phyloP scores from a whole-genome alignment of 73 alveolate genomes.

The Paramecium primaurelia region DNA sequence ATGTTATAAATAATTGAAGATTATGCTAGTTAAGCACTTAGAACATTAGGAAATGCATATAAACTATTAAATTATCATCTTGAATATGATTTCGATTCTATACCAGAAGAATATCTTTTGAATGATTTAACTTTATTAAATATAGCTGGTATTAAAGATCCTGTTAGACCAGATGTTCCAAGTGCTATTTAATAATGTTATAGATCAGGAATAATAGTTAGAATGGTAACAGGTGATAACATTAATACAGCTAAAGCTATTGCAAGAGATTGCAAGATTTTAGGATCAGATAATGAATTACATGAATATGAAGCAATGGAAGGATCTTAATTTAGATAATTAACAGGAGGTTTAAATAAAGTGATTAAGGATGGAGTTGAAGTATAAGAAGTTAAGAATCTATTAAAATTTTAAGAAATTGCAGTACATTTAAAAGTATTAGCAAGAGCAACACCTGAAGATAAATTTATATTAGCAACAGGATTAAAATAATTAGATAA shows the following conservation, averaged over 20 bases:
- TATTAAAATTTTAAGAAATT: conserved; percentile 74
- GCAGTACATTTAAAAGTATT: conserved; percentile 80
- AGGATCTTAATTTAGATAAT: conserved; percentile 73
- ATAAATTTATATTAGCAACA: conserved; percentile 87
- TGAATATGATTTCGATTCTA: conserved; percentile 29
- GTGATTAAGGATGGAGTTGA: conserved; percentile 64
- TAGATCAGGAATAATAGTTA: conserved; percentile 81
- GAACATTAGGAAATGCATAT: conserved; percentile 71
- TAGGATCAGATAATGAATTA: conserved; percentile 56
- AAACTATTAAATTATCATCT: conserved; percentile 39
- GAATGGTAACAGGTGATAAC: conserved; percentile 97
- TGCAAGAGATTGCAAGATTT: conserved; percentile 87
- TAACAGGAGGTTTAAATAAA: conserved; percentile 79
- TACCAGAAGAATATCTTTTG: conserved; percentile 12
- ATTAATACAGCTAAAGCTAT: conserved; percentile 87
- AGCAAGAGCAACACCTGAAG: conserved; percentile 95
- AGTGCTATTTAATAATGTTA: conserved; percentile 79
- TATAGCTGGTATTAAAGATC: conserved; percentile 87
- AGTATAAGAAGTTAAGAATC: conserved; percentile 70
- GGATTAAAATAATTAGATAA: conserved; percentile 86
- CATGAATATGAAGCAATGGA: conserved; percentile 76
- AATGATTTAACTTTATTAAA: conserved; percentile 72
- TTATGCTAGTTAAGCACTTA: conserved; percentile 67
- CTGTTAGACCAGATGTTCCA: conserved; percentile 85
- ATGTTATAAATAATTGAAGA: conserved; percentile 63